Conservation (phyloP, 1,284 basidiomycete genomes). For the Lentinula novae-zelandiae region DNA sequence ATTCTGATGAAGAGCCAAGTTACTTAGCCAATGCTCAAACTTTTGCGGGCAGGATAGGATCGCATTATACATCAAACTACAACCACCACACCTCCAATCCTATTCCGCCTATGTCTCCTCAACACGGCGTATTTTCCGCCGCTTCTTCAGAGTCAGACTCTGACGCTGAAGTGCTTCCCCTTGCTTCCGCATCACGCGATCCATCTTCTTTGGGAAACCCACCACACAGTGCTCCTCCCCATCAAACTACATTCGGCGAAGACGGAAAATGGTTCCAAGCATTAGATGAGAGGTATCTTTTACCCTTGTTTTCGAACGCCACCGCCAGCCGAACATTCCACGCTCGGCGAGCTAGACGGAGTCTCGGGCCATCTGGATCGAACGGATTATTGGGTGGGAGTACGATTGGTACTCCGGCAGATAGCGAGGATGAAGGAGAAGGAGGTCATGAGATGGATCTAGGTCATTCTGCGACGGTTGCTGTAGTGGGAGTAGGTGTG, state of each 20-base stretch:
- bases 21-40: slow-evolving; percentile 32
- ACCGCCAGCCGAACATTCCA: slow-evolving; percentile 88
- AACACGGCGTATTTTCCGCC: slow-evolving; percentile 43
- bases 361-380: slow-evolving; percentile 18
- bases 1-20: slow-evolving; percentile 45
- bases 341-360: slow-evolving; percentile 65
- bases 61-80: slow-evolving; percentile 51
- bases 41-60: slow-evolving; percentile 40
- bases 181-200: slow-evolving; percentile 46
- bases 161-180: slow-evolving; percentile 76
- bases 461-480: slow-evolving; percentile 17
- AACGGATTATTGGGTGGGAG: slow-evolving; percentile 21
- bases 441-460: slow-evolving; percentile 34
- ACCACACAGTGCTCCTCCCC: slow-evolving; percentile 10
- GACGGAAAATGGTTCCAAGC: slow-evolving; percentile 95
- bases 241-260: slow-evolving; percentile 33
- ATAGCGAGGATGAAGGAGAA: slow-evolving; percentile 52
- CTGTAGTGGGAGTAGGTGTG: slow-evolving; percentile 3
- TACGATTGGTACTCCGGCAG: slow-evolving; percentile 41
- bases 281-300: slow-evolving; percentile 90
- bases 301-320: slow-evolving; percentile 94
- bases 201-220: not conserved
- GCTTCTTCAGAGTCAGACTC: slow-evolving; percentile 74
- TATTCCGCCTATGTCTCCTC: slow-evolving; percentile 23
- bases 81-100: slow-evolving; percentile 48